A percentile compares a stretch with the other conserved stretches of the same genome.
Evolutionary conservation across 2,329 filamentous ascomycete genomes (phyloP).

Genomic region (Pyricularia grisea): DNA sequence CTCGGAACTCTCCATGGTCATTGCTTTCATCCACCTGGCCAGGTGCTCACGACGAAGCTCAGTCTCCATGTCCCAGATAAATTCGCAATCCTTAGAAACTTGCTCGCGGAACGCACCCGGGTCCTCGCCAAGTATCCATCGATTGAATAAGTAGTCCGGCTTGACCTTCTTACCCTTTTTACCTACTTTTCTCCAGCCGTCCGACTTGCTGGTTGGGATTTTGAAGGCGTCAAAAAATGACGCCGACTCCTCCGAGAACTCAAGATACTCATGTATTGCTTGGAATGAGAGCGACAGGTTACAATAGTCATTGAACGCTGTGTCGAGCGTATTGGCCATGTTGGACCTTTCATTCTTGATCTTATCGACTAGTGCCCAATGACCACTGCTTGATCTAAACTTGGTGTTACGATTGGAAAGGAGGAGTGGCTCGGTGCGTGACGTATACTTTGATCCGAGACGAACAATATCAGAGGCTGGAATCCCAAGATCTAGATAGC

Average conservation of each 20-base stretch:
- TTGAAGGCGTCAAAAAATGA: constrained; percentile 43
- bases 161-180: constrained; percentile 31
- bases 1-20: constrained; percentile 40
- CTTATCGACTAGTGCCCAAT: constrained; percentile 30
- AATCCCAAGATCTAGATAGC: constrained; percentile 53
- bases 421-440: constrained; percentile 34
- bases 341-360: constrained; percentile 25
- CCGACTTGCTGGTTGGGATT: constrained; percentile 28
- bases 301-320: constrained; percentile 10
- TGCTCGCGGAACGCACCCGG: constrained; percentile 30
- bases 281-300: neutral
- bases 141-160: constrained; percentile 38
- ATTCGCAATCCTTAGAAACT: constrained; percentile 16
- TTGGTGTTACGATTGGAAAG: constrained; percentile 29
- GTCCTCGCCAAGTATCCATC: constrained; percentile 39
- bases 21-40: constrained; percentile 29
- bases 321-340: constrained; percentile 13
- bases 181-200: constrained; percentile 37
- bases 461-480: constrained; percentile 40
- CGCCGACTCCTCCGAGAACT: constrained; percentile 12
- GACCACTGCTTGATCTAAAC: constrained; percentile 21
- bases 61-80: constrained; percentile 43
- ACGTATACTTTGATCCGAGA: constrained; percentile 49
- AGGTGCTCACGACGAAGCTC: constrained; percentile 25
- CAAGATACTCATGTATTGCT: constrained; percentile 28